A percentile compares a stretch with the other conserved stretches of the same genome.
Evolutionary conservation across 148 eudicot species (phyloP).

Genomic region (Linanthus parryae): DNA sequence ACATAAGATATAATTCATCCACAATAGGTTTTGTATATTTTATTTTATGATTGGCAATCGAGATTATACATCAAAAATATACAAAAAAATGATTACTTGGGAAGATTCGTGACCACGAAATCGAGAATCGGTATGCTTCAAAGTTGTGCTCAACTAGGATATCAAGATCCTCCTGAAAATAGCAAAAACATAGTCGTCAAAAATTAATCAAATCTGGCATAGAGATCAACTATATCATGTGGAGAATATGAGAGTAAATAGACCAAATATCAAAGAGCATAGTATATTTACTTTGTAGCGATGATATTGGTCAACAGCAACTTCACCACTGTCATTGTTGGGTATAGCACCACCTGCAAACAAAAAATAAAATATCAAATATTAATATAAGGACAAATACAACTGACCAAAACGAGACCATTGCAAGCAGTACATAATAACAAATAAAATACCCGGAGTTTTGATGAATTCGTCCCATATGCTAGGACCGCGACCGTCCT

Average conservation of each 20-base stretch:
- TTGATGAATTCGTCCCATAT: conserved; percentile 80
- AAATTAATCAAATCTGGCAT: too few relatives aligned
- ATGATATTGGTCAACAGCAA: conserved; percentile 84
- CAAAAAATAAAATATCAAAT: too few relatives aligned
- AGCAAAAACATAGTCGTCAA: background rate
- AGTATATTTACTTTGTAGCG: conserved; percentile 55
- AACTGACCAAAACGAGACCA: too few relatives aligned
- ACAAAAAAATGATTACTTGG: conserved; percentile 41
- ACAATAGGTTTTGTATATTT: too few relatives aligned
- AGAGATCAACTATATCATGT: too few relatives aligned
- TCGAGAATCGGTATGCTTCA: conserved; percentile 93
- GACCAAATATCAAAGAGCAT: background rate
- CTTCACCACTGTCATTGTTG: conserved; percentile 56
- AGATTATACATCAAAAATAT: background rate
- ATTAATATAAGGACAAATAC: too few relatives aligned
- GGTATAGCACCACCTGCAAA: conserved; percentile 59
- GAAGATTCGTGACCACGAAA: conserved; percentile 94
- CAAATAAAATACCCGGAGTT: conserved; percentile 33
- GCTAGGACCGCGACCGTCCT: conserved; percentile 81
- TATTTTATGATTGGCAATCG: background rate
- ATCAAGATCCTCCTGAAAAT: conserved; percentile 88
- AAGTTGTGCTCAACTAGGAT: conserved; percentile 65
- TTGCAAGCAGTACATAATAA: too few relatives aligned
- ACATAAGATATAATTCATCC: too few relatives aligned
- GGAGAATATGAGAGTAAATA: too few relatives aligned